phyloP scores from a whole-genome alignment of 2,329 filamentous ascomycete genomes.

The Raffaelea albimanens region DNA sequence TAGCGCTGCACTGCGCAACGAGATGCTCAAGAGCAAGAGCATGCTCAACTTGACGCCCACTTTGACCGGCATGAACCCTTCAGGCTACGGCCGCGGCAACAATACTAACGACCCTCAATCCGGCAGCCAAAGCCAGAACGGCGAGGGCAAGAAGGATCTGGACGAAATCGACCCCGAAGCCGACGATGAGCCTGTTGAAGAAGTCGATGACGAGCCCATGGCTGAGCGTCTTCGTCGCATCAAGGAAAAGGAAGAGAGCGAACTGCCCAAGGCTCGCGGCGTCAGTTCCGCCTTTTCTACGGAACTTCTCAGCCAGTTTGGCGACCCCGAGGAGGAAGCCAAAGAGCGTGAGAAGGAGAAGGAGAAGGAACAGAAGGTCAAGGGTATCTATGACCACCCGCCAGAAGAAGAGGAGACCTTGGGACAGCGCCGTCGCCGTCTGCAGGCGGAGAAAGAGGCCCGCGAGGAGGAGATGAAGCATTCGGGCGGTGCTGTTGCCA shows the following conservation, averaged over 20 bases:
- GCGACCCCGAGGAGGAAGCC: slow-evolving; percentile 31
- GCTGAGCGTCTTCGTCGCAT: slow-evolving; percentile 56
- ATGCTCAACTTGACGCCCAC: slow-evolving; percentile 31
- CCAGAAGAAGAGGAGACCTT: slow-evolving; percentile 64
- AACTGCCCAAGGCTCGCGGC: slow-evolving; percentile 44
- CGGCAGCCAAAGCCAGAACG: too few relatives aligned
- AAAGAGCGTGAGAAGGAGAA: slow-evolving; percentile 26
- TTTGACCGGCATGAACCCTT: slow-evolving; percentile 1
- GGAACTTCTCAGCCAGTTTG: slow-evolving; percentile 60
- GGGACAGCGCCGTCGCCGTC: slow-evolving; percentile 63
- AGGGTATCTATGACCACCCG: slow-evolving; percentile 11
- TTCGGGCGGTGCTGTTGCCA: not conserved
- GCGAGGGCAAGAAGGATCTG: too few relatives aligned
- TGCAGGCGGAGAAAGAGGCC: slow-evolving; percentile 62
- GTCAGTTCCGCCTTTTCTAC: slow-evolving; percentile 58
- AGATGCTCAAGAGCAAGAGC: slow-evolving; percentile 30
- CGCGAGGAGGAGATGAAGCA: slow-evolving; percentile 41
- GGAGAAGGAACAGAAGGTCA: slow-evolving; percentile 11
- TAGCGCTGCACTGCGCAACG: slow-evolving; percentile 1
- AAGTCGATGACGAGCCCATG: slow-evolving; percentile 56
- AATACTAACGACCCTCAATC: slow-evolving; percentile 1
- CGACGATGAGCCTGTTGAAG: slow-evolving; percentile 31
- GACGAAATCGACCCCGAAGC: slow-evolving; percentile 16
- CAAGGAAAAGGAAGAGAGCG: slow-evolving; percentile 43
- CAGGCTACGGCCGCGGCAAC: slow-evolving; percentile 8